Conservation (phyloP, 169 alveolate species). For the Cryptosporidium ubiquitum region DNA sequence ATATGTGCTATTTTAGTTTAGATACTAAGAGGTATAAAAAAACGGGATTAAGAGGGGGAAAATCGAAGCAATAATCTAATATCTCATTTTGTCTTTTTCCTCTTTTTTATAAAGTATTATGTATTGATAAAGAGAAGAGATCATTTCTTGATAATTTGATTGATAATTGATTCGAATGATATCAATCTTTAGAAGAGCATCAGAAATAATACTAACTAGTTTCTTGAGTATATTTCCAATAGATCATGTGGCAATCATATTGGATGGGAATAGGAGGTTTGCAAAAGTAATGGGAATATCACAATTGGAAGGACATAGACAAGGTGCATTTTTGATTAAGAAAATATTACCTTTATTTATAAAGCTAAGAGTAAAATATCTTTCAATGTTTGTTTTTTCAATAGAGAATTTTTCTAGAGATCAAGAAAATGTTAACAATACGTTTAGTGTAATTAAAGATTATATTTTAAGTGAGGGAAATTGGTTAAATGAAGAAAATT, state of each 20-base stretch:
- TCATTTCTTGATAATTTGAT: background rate
- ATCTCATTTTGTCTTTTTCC: too few relatives aligned
- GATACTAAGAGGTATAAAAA: background rate
- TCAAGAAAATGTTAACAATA: constrained; percentile 77
- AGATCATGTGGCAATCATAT: constrained; percentile 85
- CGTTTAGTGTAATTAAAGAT: constrained; percentile 59
- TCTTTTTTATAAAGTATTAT: too few relatives aligned
- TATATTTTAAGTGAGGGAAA: constrained; percentile 50
- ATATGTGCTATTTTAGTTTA: background rate
- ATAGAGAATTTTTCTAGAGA: constrained; percentile 84
- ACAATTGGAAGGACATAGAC: constrained; percentile 79
- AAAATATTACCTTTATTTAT: constrained; percentile 82
- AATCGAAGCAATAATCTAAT: too few relatives aligned
- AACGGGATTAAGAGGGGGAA: background rate
- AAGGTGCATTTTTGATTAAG: constrained; percentile 76
- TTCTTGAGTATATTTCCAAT: constrained; percentile 16
- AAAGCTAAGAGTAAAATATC: constrained; percentile 80
- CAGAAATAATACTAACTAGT: background rate
- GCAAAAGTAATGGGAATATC: constrained; percentile 81
- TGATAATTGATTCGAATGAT: background rate
- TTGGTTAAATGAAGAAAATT: constrained; percentile 1
- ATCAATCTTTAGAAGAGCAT: background rate
- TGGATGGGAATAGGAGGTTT: constrained; percentile 92
- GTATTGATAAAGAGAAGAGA: background rate
- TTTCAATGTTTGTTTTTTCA: constrained; percentile 88